A percentile compares a stretch with the other conserved stretches of the same genome.
phyloP scores from a whole-genome alignment of 2,329 filamentous ascomycete genomes.

The Phialemonium atrogriseum region DNA sequence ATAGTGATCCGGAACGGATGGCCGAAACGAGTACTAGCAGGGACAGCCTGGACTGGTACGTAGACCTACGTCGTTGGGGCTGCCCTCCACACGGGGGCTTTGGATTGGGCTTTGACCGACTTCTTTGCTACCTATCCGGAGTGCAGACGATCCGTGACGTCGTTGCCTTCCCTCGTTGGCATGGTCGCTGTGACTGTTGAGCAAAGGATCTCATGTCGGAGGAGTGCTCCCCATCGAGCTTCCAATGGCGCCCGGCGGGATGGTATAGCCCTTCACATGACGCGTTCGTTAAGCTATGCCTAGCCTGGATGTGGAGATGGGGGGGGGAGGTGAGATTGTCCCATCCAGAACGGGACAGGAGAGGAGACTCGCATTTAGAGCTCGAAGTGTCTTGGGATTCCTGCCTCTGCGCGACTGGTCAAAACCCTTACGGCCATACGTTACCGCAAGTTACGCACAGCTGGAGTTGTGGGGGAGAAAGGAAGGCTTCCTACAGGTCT shows the following conservation, averaged over 20 bases:
- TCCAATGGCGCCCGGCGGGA: background rate
- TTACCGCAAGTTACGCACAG: too few species aligned
- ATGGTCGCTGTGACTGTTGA: slow-evolving; percentile 53
- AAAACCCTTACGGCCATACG: too few species aligned
- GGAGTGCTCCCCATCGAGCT: background rate
- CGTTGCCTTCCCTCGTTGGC: slow-evolving; percentile 75
- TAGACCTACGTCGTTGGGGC: slow-evolving; percentile 83
- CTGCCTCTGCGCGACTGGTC: background rate
- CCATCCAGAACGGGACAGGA: too few species aligned
- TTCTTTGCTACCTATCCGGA: slow-evolving; percentile 76
- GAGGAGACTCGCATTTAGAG: slow-evolving; percentile 4
- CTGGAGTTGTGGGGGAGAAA: too few species aligned
- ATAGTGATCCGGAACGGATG: slow-evolving; percentile 11
- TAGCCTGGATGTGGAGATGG: slow-evolving; percentile 24
- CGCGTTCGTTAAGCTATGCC: slow-evolving; percentile 31
- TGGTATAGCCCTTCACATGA: slow-evolving; percentile 9
- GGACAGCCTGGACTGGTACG: slow-evolving; percentile 65
- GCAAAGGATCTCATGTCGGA: slow-evolving; percentile 1
- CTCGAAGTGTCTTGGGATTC: slow-evolving; percentile 2
- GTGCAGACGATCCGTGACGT: slow-evolving; percentile 77
- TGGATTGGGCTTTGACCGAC: slow-evolving; percentile 80
- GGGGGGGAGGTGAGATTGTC: slow-evolving; percentile 15
- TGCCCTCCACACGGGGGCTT: slow-evolving; percentile 88
- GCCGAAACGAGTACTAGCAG: slow-evolving; percentile 3
- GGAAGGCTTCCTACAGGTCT: background rate